Base-by-base conservation (phyloP, 371 early-diverging fungal genomes). In the Mucor circinelloides region DNA sequence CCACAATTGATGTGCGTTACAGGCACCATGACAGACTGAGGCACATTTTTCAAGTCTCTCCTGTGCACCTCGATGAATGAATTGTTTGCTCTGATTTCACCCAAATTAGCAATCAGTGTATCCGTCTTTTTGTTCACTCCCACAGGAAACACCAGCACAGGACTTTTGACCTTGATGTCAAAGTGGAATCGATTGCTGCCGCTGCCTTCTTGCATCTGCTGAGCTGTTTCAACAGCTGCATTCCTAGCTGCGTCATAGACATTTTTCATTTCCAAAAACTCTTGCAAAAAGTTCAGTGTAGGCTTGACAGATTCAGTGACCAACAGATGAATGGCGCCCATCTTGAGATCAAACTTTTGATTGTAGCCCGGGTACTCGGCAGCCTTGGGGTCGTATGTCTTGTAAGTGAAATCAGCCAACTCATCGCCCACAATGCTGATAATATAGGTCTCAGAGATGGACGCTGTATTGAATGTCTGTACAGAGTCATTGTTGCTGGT, bases 81-180 rank as follows among this genome's bases (percentile, higher is more conserved):
- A 73, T 97, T 97, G 19, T 76, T 82, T 1, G 96, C 93, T 3
- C 93, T 84, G 21, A 99, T 89, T 68, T 92, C 89, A 64, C 99
- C 99, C 27, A 96, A 83, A 76, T 95, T 88, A 30, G 95, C 92
- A 4, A 88, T 78, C n/a, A 97, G 68, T 7, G 74, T 72, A 7
- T 74, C 81, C 0, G 85, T 76, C 17, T 77, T 75, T 52, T 78
- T 77, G 30, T 58, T 58, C 7, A 77, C 82, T 8, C 82, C 82
- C n/a, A 89, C 84, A 0, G 97, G 97, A 67, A 96, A 90, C 5
- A 89, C 85, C n/a, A 98, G 82, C 31, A 97, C 89, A 0, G 99
- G 99, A 21, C 97, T 90, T n/a, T 88, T 85, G 73, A 98, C 85
- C 9, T 79, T 70, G 13, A 97, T 81, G 68, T 96, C 93, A 77